Percentiles rank a stretch among this genome's conserved stretches.
phyloP scores from a whole-genome alignment of 148 eudicot species.

The Gaultheria prostrata region DNA sequence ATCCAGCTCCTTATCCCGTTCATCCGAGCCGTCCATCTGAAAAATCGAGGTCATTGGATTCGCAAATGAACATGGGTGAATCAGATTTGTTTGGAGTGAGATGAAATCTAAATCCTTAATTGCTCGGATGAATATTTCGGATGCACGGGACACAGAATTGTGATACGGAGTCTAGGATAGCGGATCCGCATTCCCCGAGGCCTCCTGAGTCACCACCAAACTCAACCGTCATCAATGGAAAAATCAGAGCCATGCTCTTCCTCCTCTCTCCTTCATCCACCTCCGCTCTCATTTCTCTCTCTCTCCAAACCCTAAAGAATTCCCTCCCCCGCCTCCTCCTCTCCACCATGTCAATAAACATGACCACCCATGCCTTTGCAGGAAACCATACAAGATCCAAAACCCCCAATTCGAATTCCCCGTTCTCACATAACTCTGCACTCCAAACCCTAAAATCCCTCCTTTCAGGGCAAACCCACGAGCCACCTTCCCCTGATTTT shows the following conservation, averaged over 20 bases:
- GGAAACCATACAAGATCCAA: constrained; percentile 63
- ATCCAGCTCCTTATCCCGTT: too few species aligned
- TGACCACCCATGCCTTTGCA: constrained; percentile 70
- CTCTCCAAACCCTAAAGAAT: constrained; percentile 17
- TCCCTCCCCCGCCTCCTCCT: constrained; percentile 15
- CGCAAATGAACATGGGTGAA: too few species aligned
- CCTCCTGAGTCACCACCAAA: constrained; percentile 2
- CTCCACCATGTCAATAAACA: constrained; percentile 49
- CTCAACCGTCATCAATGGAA: constrained; percentile 13
- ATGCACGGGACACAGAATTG: too few species aligned
- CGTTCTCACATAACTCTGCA: constrained; percentile 58
- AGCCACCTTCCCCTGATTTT: constrained; percentile 50
- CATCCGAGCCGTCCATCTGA: too few species aligned
- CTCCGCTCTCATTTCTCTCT: constrained; percentile 22
- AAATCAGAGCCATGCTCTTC: constrained; percentile 35
- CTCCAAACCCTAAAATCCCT: constrained; percentile 52
- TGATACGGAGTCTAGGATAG: too few species aligned
- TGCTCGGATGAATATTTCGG: too few species aligned
- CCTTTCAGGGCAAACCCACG: constrained; percentile 37
- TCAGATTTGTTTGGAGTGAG: too few species aligned
- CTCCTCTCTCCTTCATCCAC: constrained; percentile 19
- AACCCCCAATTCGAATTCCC: constrained; percentile 60
- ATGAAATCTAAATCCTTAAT: too few species aligned
- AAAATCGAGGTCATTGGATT: too few species aligned
- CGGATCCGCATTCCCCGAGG: too few species aligned